Evolutionary conservation across 2,329 filamentous ascomycete genomes (phyloP).

Genomic region (Fusarium drepaniforme): DNA sequence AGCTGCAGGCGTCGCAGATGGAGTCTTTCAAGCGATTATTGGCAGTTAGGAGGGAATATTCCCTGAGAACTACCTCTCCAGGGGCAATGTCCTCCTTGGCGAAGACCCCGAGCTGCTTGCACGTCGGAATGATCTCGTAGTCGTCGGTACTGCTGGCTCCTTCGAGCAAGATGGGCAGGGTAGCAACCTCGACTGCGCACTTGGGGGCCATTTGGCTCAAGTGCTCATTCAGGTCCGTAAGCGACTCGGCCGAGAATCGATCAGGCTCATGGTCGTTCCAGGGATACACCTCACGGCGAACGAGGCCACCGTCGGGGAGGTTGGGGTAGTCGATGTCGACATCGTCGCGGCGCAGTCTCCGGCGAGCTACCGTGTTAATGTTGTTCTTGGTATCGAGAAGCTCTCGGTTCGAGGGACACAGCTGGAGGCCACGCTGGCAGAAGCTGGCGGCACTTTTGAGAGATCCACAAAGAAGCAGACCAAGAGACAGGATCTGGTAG

Average conservation of each 20-base stretch:
- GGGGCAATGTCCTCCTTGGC: slow-evolving; percentile 84
- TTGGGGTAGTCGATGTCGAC: slow-evolving; percentile 60
- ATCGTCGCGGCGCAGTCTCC: slow-evolving; percentile 59
- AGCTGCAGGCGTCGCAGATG: slow-evolving; percentile 90
- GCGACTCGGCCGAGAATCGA: slow-evolving; percentile 75
- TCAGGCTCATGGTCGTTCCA: slow-evolving; percentile 79
- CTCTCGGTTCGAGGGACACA: slow-evolving; percentile 66
- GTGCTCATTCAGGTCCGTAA: slow-evolving; percentile 78
- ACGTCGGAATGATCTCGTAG: slow-evolving; percentile 67
- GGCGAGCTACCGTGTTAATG: slow-evolving; percentile 65
- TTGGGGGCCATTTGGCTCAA: slow-evolving; percentile 80
- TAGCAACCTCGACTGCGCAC: slow-evolving; percentile 81
- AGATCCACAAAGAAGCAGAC: slow-evolving; percentile 74
- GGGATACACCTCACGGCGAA: slow-evolving; percentile 77
- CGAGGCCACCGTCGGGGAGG: slow-evolving; percentile 77
- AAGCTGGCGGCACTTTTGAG: slow-evolving; percentile 76
- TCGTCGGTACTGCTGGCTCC: slow-evolving; percentile 63
- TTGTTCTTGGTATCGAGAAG: slow-evolving; percentile 66
- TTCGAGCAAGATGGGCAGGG: slow-evolving; percentile 78
- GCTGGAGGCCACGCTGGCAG: slow-evolving; percentile 69
- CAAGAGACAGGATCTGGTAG: slow-evolving; percentile 69
- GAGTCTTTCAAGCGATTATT: slow-evolving; percentile 89
- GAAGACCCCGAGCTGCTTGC: slow-evolving; percentile 89
- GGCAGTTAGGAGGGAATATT: slow-evolving; percentile 88
- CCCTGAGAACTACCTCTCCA: slow-evolving; percentile 81